Percentiles rank a stretch among this genome's conserved stretches.
Conservation (phyloP, 768 basidiomycete species). For the Kwoniella sp. region DNA sequence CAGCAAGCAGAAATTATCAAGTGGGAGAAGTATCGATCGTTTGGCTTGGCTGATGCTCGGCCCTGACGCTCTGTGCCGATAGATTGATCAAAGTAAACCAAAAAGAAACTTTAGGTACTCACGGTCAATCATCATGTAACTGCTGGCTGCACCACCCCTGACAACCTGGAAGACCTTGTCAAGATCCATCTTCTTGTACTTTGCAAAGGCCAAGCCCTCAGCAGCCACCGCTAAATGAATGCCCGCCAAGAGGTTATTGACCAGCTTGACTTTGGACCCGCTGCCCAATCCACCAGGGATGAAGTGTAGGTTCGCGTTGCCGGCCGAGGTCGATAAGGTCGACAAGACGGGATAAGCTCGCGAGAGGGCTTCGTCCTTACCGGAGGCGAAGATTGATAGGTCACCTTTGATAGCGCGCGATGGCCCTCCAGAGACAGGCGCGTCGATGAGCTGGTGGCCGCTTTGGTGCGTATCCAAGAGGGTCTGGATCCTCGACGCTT, state of each 20-base stretch:
- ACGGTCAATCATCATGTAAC: slow-evolving; percentile 46
- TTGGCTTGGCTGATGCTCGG: too few relatives aligned
- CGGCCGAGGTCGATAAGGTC: slow-evolving; percentile 30
- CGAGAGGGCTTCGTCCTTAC: slow-evolving; percentile 23
- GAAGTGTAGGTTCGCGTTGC: slow-evolving; percentile 37
- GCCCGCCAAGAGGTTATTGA: slow-evolving; percentile 46
- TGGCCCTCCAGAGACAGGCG: slow-evolving; percentile 49
- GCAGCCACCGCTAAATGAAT: slow-evolving; percentile 42
- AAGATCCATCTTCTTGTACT: slow-evolving; percentile 44
- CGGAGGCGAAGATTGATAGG: slow-evolving; percentile 46
- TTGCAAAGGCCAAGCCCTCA: slow-evolving; percentile 44
- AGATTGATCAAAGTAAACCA: not conserved
- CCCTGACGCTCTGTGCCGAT: not conserved
- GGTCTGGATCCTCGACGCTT: slow-evolving; percentile 29
- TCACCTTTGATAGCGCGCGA: slow-evolving; percentile 39
- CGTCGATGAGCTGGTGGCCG: slow-evolving; percentile 41
- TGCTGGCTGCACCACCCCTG: slow-evolving; percentile 35
- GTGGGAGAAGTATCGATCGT: too few relatives aligned
- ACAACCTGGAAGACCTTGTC: slow-evolving; percentile 42
- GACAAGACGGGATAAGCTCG: slow-evolving; percentile 32
- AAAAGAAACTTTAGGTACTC: slow-evolving; percentile 5
- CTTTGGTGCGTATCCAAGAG: slow-evolving; percentile 22
- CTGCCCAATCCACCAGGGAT: slow-evolving; percentile 49
- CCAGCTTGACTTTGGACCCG: slow-evolving; percentile 41
- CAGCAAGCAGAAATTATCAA: too few relatives aligned